A percentile compares a stretch with the other conserved stretches of the same genome.
Conservation (phyloP, 169 alveolate genomes). For the Miamiensis avidus region DNA sequence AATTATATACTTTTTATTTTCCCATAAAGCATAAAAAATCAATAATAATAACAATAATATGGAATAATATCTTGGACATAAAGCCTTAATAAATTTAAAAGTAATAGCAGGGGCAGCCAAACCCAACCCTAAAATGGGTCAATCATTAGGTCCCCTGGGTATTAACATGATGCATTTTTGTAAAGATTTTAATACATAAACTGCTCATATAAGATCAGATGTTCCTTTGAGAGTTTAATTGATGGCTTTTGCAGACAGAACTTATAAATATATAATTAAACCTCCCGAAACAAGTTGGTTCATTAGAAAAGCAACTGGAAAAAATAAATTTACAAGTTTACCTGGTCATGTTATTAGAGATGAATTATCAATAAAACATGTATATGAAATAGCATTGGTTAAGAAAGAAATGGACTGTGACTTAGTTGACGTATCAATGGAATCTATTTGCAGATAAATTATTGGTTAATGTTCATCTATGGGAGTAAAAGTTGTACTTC, state of each 20-base stretch:
- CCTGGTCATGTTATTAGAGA: conserved; percentile 58
- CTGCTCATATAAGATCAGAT: conserved; percentile 53
- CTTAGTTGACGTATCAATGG: conserved; percentile 31
- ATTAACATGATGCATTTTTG: conserved; percentile 74
- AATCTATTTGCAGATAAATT: conserved; percentile 33
- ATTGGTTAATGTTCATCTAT: conserved; percentile 24
- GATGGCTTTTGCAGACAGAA: conserved; percentile 62
- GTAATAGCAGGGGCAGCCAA: conserved; percentile 63
- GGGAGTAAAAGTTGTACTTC: conserved; percentile 27
- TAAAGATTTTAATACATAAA: conserved; percentile 65
- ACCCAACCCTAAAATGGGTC: conserved; percentile 78
- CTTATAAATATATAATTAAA: conserved; percentile 53
- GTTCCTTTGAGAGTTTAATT: conserved; percentile 62
- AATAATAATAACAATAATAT: neutral
- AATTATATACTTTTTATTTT: too few species aligned
- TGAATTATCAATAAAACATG: conserved; percentile 47
- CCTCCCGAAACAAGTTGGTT: conserved; percentile 75
- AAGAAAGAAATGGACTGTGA: conserved; percentile 60
- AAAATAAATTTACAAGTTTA: conserved; percentile 40
- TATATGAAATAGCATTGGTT: conserved; percentile 68
- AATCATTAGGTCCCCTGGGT: conserved; percentile 75
- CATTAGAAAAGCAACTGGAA: conserved; percentile 59
- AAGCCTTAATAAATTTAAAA: conserved; percentile 38
- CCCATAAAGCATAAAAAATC: neutral
- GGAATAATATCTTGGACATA: neutral